A percentile compares a stretch with the other conserved stretches of the same genome.
phyloP scores from a whole-genome alignment of 805 yeast species.

The Yarrowia sp. region DNA sequence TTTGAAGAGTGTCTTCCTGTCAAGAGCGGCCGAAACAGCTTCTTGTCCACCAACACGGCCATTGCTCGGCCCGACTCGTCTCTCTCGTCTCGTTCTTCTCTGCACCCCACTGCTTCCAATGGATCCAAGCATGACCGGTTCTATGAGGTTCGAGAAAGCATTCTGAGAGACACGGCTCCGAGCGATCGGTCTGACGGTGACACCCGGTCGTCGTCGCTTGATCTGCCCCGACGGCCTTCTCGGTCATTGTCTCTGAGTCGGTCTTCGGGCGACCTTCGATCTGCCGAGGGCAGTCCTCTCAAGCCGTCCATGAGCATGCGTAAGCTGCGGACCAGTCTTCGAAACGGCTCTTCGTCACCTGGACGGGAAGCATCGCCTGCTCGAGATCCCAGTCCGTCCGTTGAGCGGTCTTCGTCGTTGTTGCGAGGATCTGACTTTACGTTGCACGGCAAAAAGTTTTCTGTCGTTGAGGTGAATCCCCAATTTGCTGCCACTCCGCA shows the following conservation, averaged over 20 bases:
- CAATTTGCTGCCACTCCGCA: constrained; percentile 31
- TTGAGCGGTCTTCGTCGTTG: constrained; percentile 31
- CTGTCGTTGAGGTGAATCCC: constrained; percentile 37
- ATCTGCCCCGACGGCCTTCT: constrained; percentile 3
- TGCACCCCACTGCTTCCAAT: not conserved
- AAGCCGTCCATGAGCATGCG: constrained; percentile 10
- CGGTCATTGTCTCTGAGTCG: constrained; percentile 1
- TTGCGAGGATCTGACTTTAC: constrained; percentile 35
- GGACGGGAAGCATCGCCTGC: not conserved
- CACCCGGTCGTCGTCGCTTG: constrained; percentile 13
- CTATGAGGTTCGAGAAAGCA: constrained; percentile 21
- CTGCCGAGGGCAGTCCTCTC: not conserved
- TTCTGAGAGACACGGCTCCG: constrained; percentile 7
- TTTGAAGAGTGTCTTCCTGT: constrained; percentile 17
- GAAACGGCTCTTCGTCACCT: constrained; percentile 6
- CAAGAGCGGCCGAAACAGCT: constrained; percentile 12
- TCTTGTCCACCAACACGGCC: not conserved
- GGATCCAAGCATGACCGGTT: constrained; percentile 19
- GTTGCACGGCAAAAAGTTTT: constrained; percentile 35
- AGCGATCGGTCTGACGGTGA: not conserved
- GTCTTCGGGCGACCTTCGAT: constrained; percentile 1
- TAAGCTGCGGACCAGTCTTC: not conserved
- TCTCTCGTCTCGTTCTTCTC: constrained; percentile 5
- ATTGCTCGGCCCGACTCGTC: constrained; percentile 1
- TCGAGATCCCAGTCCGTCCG: not conserved